These are phyloP conservation scores for Schizophyllum amplum DNA, from an alignment of 1,284 basidiomycete species.

Conservation along the genomic window DNA sequence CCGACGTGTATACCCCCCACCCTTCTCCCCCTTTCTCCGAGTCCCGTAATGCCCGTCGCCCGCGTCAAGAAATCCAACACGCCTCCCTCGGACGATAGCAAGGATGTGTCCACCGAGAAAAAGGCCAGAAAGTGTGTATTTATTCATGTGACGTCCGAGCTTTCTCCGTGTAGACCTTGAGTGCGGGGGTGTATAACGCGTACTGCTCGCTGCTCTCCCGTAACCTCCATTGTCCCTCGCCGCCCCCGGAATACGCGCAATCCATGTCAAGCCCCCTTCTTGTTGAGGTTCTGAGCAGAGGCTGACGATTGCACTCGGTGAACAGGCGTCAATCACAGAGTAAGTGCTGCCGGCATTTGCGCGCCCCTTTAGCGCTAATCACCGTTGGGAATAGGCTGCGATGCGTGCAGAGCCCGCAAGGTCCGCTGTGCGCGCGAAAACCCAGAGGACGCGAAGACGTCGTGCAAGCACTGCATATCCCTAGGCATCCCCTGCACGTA, in stretches of 20 bases:
- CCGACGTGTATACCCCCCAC: conserved; percentile 6
- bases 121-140: neutral
- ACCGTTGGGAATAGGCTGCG: conserved; percentile 49
- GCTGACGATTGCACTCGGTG: conserved; percentile 21
- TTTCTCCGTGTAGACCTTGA: conserved; percentile 6
- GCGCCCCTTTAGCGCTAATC: conserved; percentile 9
- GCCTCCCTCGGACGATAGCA: conserved; percentile 50
- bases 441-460: conserved; percentile 62
- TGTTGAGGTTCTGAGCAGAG: conserved; percentile 17
- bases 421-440: conserved; percentile 74
- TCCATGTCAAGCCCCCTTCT: conserved; percentile 23
- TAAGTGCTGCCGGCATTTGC: conserved; percentile 20
- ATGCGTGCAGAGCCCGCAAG: conserved; percentile 77
- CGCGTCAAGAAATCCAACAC: conserved; percentile 59
- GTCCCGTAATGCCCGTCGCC: conserved; percentile 48
- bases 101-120: neutral
- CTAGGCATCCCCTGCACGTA: conserved; percentile 82
- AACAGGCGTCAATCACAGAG: conserved; percentile 74
- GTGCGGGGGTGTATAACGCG: neutral
- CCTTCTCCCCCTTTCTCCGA: conserved; percentile 22
- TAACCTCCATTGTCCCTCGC: conserved; percentile 24
- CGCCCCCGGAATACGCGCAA: neutral
- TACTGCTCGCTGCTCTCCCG: conserved; percentile 33
- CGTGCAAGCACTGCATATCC: conserved; percentile 78
- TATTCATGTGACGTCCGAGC: neutral